Evolutionary conservation across 331 rosid genomes (phyloP).

Genomic region (Pyrus hybrid): DNA sequence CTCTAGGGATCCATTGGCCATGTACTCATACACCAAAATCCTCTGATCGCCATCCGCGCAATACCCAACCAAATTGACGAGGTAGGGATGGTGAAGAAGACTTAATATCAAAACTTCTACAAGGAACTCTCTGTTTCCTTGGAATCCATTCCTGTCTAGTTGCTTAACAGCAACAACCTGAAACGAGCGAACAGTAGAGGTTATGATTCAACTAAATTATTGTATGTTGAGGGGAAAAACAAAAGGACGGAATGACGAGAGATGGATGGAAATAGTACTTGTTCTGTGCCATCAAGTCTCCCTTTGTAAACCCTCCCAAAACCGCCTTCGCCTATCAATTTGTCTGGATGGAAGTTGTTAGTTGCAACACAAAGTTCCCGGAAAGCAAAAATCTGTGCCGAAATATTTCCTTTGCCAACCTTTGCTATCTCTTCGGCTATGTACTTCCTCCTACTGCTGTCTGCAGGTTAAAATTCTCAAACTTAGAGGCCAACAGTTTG

Average conservation of each 20-base stretch:
- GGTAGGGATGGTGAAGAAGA: conserved; percentile 73
- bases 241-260: background rate
- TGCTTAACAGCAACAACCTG: conserved; percentile 89
- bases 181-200: conserved; percentile 2
- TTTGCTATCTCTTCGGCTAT: conserved; percentile 52
- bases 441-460: conserved; percentile 48
- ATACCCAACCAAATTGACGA: conserved; percentile 82
- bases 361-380: conserved; percentile 68
- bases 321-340: conserved; percentile 91
- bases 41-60: conserved; percentile 82
- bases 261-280: conserved; percentile 29
- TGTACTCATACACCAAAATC: conserved; percentile 79
- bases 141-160: conserved; percentile 86
- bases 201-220: background rate
- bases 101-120: conserved; percentile 92
- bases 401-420: conserved; percentile 66
- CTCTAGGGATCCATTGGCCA: conserved; percentile 83
- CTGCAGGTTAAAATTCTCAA: conserved; percentile 22
- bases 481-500: background rate
- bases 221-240: too few relatives aligned
- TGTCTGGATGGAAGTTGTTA: conserved; percentile 47
- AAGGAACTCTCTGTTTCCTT: conserved; percentile 86
- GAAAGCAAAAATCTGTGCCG: conserved; percentile 50
- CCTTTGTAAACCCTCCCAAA: conserved; percentile 90
- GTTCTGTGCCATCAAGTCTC: conserved; percentile 30